Evolutionary conservation across 345 rosid species (phyloP).

Genomic region (Schrenkiella parvula): DNA sequence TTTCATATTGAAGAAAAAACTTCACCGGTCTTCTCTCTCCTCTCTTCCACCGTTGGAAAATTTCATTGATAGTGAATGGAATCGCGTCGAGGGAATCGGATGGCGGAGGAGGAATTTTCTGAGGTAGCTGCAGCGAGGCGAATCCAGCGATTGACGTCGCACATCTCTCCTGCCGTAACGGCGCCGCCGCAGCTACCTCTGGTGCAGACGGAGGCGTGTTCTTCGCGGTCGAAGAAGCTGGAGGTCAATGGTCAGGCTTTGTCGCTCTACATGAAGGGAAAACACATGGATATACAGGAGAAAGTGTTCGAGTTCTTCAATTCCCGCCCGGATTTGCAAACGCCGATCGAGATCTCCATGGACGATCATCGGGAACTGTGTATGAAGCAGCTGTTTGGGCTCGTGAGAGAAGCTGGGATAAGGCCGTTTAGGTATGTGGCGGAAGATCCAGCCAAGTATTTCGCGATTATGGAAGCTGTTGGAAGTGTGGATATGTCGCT

Average conservation of each 20-base stretch:
- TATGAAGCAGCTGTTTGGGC: slow-evolving; percentile 68
- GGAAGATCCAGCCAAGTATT: slow-evolving; percentile 84
- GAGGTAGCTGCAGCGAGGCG: slow-evolving; percentile 39
- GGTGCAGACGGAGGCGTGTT: slow-evolving; percentile 39
- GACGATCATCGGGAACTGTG: slow-evolving; percentile 85
- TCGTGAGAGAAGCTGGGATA: slow-evolving; percentile 76
- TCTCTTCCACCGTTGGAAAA: not conserved
- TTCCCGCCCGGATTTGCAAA: slow-evolving; percentile 75
- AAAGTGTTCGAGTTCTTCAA: slow-evolving; percentile 55
- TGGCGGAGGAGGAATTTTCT: slow-evolving; percentile 30
- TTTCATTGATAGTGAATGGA: slow-evolving; percentile 16
- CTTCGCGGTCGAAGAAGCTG: slow-evolving; percentile 44
- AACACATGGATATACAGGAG: slow-evolving; percentile 77
- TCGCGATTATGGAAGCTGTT: slow-evolving; percentile 76
- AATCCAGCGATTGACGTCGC: slow-evolving; percentile 51
- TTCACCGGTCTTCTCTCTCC: not conserved
- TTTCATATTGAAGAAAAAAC: not conserved
- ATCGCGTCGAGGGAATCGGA: slow-evolving; percentile 17
- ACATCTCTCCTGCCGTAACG: slow-evolving; percentile 37
- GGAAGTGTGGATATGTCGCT: slow-evolving; percentile 91
- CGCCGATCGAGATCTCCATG: slow-evolving; percentile 80
- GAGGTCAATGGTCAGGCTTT: slow-evolving; percentile 49
- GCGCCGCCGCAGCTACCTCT: slow-evolving; percentile 9
- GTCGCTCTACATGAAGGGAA: slow-evolving; percentile 62
- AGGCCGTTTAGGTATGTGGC: slow-evolving; percentile 59